These are phyloP conservation scores for Clavulina sp. DNA, from an alignment of 768 basidiomycete genomes.

Conservation along the genomic window DNA sequence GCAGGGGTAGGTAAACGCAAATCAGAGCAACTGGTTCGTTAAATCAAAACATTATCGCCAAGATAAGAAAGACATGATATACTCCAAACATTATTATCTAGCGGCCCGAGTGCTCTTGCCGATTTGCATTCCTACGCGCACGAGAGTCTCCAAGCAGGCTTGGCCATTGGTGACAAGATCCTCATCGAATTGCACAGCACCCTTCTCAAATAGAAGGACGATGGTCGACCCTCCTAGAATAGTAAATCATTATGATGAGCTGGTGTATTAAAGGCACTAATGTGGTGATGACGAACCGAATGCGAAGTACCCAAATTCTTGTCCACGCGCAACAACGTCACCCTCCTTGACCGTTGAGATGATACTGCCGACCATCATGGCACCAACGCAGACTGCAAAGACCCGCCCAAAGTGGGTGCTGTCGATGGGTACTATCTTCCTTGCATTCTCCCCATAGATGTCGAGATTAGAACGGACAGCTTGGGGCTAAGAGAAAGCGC, in stretches of 20 bases:
- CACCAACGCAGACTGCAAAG: constrained; percentile 81
- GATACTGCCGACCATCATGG: constrained; percentile 93
- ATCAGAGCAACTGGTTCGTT: too few relatives aligned
- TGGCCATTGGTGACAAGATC: constrained; percentile 72
- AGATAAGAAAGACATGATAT: too few relatives aligned
- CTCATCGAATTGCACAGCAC: constrained; percentile 76
- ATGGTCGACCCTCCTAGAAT: constrained; percentile 76
- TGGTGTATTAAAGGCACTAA: neutral
- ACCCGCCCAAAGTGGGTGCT: constrained; percentile 79
- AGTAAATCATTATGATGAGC: neutral
- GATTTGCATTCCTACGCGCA: constrained; percentile 75
- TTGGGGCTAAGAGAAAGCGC: constrained; percentile 42
- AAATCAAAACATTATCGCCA: too few relatives aligned
- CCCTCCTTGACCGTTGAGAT: constrained; percentile 75
- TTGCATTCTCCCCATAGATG: constrained; percentile 85
- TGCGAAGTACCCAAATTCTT: constrained; percentile 90
- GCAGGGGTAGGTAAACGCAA: too few relatives aligned
- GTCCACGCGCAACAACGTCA: constrained; percentile 56
- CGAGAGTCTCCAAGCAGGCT: constrained; percentile 77
- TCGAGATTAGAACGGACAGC: constrained; percentile 69
- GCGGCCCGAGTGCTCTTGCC: constrained; percentile 23
- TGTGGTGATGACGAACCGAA: constrained; percentile 43
- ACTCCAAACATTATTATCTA: too few relatives aligned
- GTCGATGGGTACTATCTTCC: constrained; percentile 86
- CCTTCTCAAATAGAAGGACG: constrained; percentile 77